Evolutionary conservation across 805 yeast species (phyloP).

Genomic region (Kregervanrija fluxuum): DNA sequence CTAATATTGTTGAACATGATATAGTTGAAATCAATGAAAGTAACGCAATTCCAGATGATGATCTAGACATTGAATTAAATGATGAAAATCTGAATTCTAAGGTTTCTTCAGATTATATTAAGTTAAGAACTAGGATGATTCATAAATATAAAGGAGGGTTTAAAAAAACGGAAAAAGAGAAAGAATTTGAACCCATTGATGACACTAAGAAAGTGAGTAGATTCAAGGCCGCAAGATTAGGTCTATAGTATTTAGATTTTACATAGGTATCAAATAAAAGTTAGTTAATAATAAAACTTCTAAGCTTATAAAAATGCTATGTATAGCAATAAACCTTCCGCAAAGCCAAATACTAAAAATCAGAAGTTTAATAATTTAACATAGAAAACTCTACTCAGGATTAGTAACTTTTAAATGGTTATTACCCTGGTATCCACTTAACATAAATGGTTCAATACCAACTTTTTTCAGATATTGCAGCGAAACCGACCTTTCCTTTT

Average conservation of each 20-base stretch:
- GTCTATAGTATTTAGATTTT: constrained; percentile 6
- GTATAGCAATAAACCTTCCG: background rate
- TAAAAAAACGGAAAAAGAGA: constrained; percentile 38
- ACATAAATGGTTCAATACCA: constrained; percentile 24
- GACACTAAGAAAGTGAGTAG: constrained; percentile 51
- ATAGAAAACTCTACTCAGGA: background rate
- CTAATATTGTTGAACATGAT: constrained; percentile 38
- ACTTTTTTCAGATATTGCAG: constrained; percentile 15
- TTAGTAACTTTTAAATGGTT: constrained; percentile 15
- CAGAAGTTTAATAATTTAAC: background rate
- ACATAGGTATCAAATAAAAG: background rate
- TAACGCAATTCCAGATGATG: constrained; percentile 18
- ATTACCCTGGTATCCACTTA: constrained; percentile 23
- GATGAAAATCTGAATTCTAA: constrained; percentile 37
- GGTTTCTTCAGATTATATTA: constrained; percentile 49
- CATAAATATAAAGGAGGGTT: constrained; percentile 39
- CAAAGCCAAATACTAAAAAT: background rate
- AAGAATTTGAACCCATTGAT: constrained; percentile 63
- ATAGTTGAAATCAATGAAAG: constrained; percentile 21
- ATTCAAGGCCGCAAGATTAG: constrained; percentile 51
- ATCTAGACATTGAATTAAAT: constrained; percentile 22
- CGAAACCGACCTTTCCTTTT: constrained; percentile 14
- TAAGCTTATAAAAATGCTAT: background rate
- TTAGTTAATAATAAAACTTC: background rate
- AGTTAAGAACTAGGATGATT: constrained; percentile 45